phyloP scores from a whole-genome alignment of 202 grass and related monocot genomes.

The Elaeis oleifera region DNA sequence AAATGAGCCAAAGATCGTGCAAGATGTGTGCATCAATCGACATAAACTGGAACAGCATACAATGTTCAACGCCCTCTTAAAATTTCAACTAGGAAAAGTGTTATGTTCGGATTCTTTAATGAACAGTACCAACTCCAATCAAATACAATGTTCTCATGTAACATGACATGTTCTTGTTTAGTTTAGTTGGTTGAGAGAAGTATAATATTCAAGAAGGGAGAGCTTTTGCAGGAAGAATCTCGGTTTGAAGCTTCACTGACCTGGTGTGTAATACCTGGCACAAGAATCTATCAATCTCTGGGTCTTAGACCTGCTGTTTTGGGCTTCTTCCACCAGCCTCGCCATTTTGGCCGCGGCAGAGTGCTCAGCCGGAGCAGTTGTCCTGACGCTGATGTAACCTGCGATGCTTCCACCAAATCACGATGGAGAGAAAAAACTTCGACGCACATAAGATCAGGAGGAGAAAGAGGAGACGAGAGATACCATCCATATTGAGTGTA shows the following conservation, averaged over 20 bases:
- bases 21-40: neutral
- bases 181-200: too few relatives aligned
- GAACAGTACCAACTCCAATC: too few relatives aligned
- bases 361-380: slow-evolving; percentile 67
- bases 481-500: slow-evolving; percentile 93
- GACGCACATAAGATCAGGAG: too few relatives aligned
- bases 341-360: slow-evolving; percentile 91
- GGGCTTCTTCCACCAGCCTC: slow-evolving; percentile 92
- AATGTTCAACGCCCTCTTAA: too few relatives aligned
- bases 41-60: too few relatives aligned
- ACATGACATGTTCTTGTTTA: too few relatives aligned
- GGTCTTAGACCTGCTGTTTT: slow-evolving; percentile 66
- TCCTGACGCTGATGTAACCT: slow-evolving; percentile 91
- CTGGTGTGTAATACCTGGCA: slow-evolving; percentile 85
- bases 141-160: too few relatives aligned
- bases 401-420: slow-evolving; percentile 23
- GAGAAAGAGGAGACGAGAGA: too few relatives aligned
- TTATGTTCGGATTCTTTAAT: too few relatives aligned
- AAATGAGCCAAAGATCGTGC: slow-evolving; percentile 19
- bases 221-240: too few relatives aligned
- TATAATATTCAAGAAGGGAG: too few relatives aligned
- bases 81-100: too few relatives aligned
- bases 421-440: neutral
- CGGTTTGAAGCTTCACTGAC: slow-evolving; percentile 22
- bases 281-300: slow-evolving; percentile 82